These are phyloP conservation scores for Cinnamomum micranthum DNA, from an alignment of 164 flowering plant genomes.

Conservation along the genomic window DNA sequence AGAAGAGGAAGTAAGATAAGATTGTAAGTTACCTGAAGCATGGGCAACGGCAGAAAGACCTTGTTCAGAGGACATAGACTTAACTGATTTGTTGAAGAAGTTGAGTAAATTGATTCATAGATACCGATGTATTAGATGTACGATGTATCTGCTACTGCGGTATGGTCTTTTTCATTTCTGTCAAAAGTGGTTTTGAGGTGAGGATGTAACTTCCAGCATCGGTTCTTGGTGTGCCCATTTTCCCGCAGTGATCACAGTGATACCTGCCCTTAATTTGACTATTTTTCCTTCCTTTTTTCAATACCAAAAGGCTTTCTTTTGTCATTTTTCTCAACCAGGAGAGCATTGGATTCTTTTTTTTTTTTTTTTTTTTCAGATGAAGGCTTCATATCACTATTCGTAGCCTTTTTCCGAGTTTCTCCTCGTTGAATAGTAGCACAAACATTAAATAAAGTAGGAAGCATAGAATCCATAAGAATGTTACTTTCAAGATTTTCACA, in stretches of 20 bases:
- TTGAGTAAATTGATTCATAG: background rate
- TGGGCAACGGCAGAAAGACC: background rate
- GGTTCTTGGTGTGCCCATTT: slow-evolving; percentile 2
- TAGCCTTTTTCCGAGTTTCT: slow-evolving; percentile 8
- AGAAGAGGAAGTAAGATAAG: background rate
- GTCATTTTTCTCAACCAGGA: slow-evolving; percentile 3
- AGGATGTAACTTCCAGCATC: slow-evolving; percentile 10
- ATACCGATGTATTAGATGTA: background rate
- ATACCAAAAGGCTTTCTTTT: background rate
- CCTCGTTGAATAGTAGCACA: slow-evolving; percentile 12
- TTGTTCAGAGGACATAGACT: background rate
- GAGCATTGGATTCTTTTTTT: background rate
- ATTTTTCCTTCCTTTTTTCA: background rate
- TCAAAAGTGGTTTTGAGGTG: slow-evolving; percentile 6
- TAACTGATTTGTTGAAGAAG: slow-evolving; percentile 6
- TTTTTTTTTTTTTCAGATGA: background rate
- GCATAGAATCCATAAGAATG: slow-evolving; percentile 12
- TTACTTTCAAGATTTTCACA: slow-evolving; percentile 10
- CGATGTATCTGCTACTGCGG: slow-evolving; percentile 2
- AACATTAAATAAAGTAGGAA: slow-evolving; percentile 7
- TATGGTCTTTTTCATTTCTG: background rate
- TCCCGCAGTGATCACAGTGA: slow-evolving; percentile 1
- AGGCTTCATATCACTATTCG: slow-evolving; percentile 5
- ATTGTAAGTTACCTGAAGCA: slow-evolving; percentile 2
- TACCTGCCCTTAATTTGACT: background rate